Evolutionary conservation across 108 stramenopile species (phyloP).

Genomic region (Skeletonema marinoi): DNA sequence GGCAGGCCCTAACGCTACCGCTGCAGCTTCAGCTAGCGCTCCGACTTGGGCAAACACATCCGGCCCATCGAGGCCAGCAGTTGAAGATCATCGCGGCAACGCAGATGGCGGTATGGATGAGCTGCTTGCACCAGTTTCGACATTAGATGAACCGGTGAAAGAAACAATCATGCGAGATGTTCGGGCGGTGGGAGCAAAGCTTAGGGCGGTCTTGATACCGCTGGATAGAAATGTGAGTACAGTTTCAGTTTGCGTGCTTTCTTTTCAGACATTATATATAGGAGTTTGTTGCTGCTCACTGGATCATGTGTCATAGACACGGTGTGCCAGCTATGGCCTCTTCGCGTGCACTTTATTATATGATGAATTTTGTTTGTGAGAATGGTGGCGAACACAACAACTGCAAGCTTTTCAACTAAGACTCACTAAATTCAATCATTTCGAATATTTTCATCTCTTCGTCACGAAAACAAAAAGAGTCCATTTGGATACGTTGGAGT

Average conservation of each 20-base stretch:
- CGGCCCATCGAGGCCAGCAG: constrained; percentile 13
- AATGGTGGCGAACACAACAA: too few relatives aligned
- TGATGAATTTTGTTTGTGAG: background rate
- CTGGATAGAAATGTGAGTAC: constrained; percentile 71
- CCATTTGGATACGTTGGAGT: constrained; percentile 61
- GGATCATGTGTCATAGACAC: background rate
- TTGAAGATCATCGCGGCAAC: constrained; percentile 35
- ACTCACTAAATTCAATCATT: background rate
- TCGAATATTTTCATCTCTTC: background rate
- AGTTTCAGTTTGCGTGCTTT: background rate
- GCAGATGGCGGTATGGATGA: constrained; percentile 40
- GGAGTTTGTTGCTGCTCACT: too few relatives aligned
- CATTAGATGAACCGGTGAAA: constrained; percentile 92
- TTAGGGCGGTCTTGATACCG: constrained; percentile 93
- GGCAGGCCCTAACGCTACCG: background rate
- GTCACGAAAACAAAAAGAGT: constrained; percentile 3
- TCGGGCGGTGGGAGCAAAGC: constrained; percentile 85
- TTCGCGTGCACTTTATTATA: background rate
- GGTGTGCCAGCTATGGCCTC: background rate
- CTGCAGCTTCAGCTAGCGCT: background rate
- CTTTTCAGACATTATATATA: background rate
- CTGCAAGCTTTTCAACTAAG: too few relatives aligned
- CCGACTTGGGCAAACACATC: constrained; percentile 37
- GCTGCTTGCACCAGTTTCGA: constrained; percentile 71
- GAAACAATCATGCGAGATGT: constrained; percentile 98